These are phyloP conservation scores for Adansonia madagascariensis DNA, from an alignment of 441 rosid genomes.

Conservation along the genomic window DNA sequence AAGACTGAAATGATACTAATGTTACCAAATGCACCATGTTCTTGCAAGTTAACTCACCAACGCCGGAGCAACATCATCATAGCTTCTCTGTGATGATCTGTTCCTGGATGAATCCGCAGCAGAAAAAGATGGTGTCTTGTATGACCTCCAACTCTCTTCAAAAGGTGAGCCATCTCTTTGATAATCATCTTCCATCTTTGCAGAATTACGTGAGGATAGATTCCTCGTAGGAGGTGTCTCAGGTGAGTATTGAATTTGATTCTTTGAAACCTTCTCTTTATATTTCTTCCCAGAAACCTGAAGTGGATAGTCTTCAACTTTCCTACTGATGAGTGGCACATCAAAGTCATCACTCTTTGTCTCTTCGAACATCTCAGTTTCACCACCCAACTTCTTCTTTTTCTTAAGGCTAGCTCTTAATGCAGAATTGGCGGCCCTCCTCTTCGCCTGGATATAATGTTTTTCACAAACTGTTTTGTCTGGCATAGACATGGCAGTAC, in stretches of 20 bases:
- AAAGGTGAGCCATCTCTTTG: conserved; percentile 53
- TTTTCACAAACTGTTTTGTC: conserved; percentile 97
- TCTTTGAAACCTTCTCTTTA: conserved; percentile 53
- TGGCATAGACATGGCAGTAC: conserved; percentile 96
- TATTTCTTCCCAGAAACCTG: conserved; percentile 46
- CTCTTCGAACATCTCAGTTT: conserved; percentile 48
- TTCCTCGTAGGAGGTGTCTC: conserved; percentile 58
- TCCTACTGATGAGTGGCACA: conserved; percentile 43
- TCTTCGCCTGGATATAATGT: conserved; percentile 92
- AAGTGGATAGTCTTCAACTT: conserved; percentile 45
- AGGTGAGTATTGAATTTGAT: conserved; percentile 53
- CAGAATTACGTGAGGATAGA: conserved; percentile 42
- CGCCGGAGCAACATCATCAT: conserved; percentile 47
- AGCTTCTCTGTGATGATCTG: conserved; percentile 59
- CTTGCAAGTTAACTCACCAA: conserved; percentile 41
- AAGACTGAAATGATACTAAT: neutral
- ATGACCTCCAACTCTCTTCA: conserved; percentile 67
- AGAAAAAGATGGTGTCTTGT: conserved; percentile 57
- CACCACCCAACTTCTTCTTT: conserved; percentile 65
- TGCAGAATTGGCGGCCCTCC: conserved; percentile 92
- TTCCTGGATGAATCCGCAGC: conserved; percentile 56
- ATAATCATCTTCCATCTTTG: conserved; percentile 53
- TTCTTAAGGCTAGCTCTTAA: conserved; percentile 82
- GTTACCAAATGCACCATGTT: neutral
- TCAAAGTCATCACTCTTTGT: conserved; percentile 60